Conservation (phyloP, 768 basidiomycete genomes). For the Fibroporia radiculosa region DNA sequence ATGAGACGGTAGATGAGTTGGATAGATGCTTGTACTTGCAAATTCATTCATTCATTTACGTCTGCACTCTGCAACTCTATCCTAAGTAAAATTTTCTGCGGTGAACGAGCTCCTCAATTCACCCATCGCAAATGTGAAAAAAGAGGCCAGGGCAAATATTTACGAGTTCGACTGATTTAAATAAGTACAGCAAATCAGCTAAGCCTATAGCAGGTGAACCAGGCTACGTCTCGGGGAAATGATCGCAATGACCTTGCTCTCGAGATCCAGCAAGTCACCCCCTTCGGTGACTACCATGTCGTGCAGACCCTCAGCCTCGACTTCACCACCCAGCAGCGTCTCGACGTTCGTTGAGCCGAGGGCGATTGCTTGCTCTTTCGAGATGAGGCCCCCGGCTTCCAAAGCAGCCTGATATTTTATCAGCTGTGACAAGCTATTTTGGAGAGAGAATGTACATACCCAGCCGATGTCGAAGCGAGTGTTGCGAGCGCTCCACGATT, state of each 20-base stretch:
- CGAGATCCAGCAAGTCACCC: constrained; percentile 28
- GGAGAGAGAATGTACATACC: constrained; percentile 32
- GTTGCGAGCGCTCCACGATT: constrained; percentile 68
- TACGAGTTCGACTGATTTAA: background rate
- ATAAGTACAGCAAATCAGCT: background rate
- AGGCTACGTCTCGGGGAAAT: constrained; percentile 23
- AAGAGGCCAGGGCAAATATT: no score
- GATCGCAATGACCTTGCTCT: constrained; percentile 31
- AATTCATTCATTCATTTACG: background rate
- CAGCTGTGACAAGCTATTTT: background rate
- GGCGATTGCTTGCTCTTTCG: constrained; percentile 28
- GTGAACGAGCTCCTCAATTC: no score
- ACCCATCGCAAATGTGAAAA: background rate
- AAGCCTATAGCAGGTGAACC: constrained; percentile 17
- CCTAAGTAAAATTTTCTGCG: background rate
- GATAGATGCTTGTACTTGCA: constrained; percentile 1
- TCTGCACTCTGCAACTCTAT: background rate
- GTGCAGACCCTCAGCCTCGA: constrained; percentile 6
- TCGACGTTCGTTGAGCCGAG: constrained; percentile 38
- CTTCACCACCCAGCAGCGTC: constrained; percentile 27
- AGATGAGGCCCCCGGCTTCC: constrained; percentile 19
- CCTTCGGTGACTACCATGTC: constrained; percentile 27
- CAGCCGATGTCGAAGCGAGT: constrained; percentile 77
- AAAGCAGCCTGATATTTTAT: constrained; percentile 10
- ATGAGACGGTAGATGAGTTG: background rate